Base-by-base conservation (phyloP, 768 basidiomycete species). In the Basidioascus undulatus region DNA sequence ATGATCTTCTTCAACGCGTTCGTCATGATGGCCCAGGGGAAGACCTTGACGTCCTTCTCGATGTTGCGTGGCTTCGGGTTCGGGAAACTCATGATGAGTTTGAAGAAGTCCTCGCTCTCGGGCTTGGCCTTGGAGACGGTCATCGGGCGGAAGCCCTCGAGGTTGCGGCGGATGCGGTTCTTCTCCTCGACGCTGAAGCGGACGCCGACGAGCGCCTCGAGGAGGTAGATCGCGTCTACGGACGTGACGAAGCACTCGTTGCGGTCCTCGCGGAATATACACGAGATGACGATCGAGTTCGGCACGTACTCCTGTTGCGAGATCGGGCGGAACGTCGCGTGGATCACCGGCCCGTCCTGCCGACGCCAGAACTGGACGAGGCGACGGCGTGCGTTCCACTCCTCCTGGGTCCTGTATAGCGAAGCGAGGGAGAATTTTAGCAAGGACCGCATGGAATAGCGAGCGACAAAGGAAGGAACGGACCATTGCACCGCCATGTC, bases 31-130 rank as follows among this genome's bases (percentile, higher is more conserved):
- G 59, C 59, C 64, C 64, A 65, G 8, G 59, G 57, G 47, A 65
- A 65, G 12, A 64, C 63, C 53, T 65, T 65, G 53, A 98, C 68
- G 52, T 94, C 84, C 65, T 96, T 94, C 54, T 94, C 89, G 47
- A 96, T 98, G 55, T 86, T 87, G 41, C 89, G 67, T 3, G 89
- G 89, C 56, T 82, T 86, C 7, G 89, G 89, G 34, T 49, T 48
- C 72, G 86, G 81, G 54, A 92, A 89, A 39, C 79, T 73, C 89
- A 98, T 94, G 62, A 98, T 86, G 49, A 74, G 68, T 61, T 79
- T 74, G 67, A 94, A 98, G 57, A 94, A 82, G n/a, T 68, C 64
- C 50, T 80, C 79, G 43, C 70, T 74, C 10, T 73, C 76, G 0
- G 68, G 61, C 49, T 80, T 77, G 55, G 71, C 70, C 62, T 92